phyloP scores from a whole-genome alignment of 2,329 filamentous ascomycete species.

The Leptographium flavum region DNA sequence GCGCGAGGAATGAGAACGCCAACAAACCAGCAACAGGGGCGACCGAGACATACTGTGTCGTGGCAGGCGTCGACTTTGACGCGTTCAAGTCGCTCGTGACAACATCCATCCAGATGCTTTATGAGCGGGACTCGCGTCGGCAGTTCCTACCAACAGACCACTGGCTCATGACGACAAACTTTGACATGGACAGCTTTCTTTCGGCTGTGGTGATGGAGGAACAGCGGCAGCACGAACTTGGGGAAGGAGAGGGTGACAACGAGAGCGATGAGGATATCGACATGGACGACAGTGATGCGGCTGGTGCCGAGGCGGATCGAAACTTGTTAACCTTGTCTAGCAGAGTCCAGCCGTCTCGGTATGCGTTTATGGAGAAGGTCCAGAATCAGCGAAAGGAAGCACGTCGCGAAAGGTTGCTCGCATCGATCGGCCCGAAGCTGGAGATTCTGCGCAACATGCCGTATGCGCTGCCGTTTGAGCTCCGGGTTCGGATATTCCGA shows the following conservation, averaged over 20 bases:
- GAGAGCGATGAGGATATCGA: conserved; percentile 34
- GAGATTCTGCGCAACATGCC: conserved; percentile 94
- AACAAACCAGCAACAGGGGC: neutral
- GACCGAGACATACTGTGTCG: conserved; percentile 20
- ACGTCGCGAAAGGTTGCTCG: conserved; percentile 56
- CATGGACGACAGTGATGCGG: conserved; percentile 20
- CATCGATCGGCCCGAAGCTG: conserved; percentile 69
- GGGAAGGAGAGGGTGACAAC: conserved; percentile 47
- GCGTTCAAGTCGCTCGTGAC: conserved; percentile 72
- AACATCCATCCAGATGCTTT: conserved; percentile 70
- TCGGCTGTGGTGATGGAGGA: conserved; percentile 78
- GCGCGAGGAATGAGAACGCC: neutral
- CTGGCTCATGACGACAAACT: conserved; percentile 82
- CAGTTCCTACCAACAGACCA: conserved; percentile 71
- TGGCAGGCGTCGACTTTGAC: conserved; percentile 60
- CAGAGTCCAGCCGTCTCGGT: conserved; percentile 42
- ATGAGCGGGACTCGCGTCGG: conserved; percentile 82
- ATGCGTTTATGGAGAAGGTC: conserved; percentile 48
- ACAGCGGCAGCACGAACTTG: conserved; percentile 56
- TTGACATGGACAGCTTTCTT: conserved; percentile 84
- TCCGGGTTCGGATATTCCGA: conserved; percentile 81
- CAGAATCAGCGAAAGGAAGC: conserved; percentile 50
- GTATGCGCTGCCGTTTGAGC: conserved; percentile 88
- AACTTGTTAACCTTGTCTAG: conserved; percentile 16
- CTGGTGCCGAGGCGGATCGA: conserved; percentile 15